Evolutionary conservation across 352 stramenopile genomes (phyloP).

Genomic region (Elongisporangium prolatum): DNA sequence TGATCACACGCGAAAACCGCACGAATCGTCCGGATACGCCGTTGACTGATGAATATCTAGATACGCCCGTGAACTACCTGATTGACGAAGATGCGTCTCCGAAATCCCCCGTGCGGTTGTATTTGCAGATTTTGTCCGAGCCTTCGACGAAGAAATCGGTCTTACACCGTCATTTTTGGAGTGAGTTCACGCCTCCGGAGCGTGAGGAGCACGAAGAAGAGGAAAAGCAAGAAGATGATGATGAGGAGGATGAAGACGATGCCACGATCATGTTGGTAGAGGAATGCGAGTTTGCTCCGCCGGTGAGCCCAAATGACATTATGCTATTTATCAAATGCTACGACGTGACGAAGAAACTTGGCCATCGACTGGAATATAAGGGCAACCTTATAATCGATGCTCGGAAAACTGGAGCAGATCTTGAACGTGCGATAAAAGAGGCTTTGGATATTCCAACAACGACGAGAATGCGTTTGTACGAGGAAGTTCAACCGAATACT

Average conservation of each 20-base stretch:
- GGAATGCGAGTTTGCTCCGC: conserved; percentile 8
- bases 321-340: conserved; percentile 87
- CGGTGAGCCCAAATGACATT: conserved; percentile 42
- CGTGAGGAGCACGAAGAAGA: conserved; percentile 13
- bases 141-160: conserved; percentile 6
- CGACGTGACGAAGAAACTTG: conserved; percentile 49
- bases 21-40: conserved; percentile 70
- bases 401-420: conserved; percentile 44
- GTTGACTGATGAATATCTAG: conserved; percentile 34
- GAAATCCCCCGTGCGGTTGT: conserved; percentile 67
- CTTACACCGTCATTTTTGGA: conserved; percentile 55
- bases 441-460: conserved; percentile 43
- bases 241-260: conserved; percentile 9
- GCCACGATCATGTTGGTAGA: conserved; percentile 7
- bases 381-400: conserved; percentile 73
- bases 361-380: conserved; percentile 70
- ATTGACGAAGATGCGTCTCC: conserved; percentile 71
- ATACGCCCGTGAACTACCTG: conserved; percentile 42
- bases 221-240: conserved; percentile 10
- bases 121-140: conserved; percentile 59
- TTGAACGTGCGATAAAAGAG: conserved; percentile 46
- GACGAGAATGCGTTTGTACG: conserved; percentile 61
- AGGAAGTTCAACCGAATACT: conserved; percentile 66
- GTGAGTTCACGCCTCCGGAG: conserved; percentile 48
- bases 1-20: conserved; percentile 82